Evolutionary conservation across 345 rosid genomes (phyloP).

Genomic region (Erucastrum elatum): DNA sequence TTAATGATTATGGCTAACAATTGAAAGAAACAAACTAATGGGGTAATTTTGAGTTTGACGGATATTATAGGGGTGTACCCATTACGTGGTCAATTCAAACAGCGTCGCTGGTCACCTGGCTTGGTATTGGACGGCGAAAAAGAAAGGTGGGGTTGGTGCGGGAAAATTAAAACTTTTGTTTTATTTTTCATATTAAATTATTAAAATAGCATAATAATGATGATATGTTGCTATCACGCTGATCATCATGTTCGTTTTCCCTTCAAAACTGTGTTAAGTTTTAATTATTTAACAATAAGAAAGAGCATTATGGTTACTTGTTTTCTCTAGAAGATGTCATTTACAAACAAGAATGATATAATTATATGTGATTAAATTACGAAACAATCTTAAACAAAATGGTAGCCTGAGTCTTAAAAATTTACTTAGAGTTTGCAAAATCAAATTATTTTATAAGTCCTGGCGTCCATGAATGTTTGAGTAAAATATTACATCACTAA

Average conservation of each 20-base stretch:
- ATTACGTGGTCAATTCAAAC: slow-evolving; percentile 12
- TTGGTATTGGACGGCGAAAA: slow-evolving; percentile 23
- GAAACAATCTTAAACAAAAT: background rate
- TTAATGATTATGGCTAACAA: background rate
- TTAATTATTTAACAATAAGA: background rate
- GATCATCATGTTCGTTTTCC: slow-evolving; percentile 43
- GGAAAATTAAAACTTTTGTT: slow-evolving; percentile 2
- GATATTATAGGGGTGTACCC: slow-evolving; percentile 4
- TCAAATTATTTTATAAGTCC: background rate
- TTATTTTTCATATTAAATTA: slow-evolving; percentile 15
- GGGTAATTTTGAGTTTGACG: background rate
- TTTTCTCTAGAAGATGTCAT: too few species aligned
- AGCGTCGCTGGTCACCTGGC: slow-evolving; percentile 33
- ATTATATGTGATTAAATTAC: background rate
- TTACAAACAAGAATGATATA: too few species aligned
- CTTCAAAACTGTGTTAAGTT: background rate
- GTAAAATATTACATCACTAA: background rate
- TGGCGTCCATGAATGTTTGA: background rate
- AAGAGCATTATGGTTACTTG: background rate
- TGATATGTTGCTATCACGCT: slow-evolving; percentile 69
- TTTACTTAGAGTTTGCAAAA: background rate
- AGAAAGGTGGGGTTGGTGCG: slow-evolving; percentile 31
- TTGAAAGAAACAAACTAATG: background rate
- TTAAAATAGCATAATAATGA: slow-evolving; percentile 48
- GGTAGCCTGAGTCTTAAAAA: background rate